Conservation (phyloP, 1,284 basidiomycete genomes). For the Anthracocystis setariae region DNA sequence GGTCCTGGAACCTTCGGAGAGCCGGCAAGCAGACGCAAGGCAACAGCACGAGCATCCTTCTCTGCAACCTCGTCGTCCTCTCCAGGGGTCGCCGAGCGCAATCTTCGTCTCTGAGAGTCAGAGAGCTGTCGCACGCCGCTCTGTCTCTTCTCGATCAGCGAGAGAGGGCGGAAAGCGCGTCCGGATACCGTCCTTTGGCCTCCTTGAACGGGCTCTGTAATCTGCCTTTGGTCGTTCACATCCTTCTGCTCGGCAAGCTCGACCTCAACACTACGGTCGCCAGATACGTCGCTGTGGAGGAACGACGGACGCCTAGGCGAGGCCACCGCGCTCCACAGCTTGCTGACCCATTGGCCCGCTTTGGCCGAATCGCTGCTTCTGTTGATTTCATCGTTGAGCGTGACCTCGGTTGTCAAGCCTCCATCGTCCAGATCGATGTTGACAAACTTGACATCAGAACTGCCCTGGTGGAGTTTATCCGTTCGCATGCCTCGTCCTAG, state of each 20-base stretch:
- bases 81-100: conserved; percentile 35
- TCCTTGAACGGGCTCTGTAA: not conserved
- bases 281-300: conserved; percentile 5
- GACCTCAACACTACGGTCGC: conserved; percentile 30
- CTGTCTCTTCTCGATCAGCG: conserved; percentile 39
- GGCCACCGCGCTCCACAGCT: conserved; percentile 39
- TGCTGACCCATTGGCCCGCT: conserved; percentile 39
- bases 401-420: conserved; percentile 24
- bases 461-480: conserved; percentile 10
- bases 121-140: conserved; percentile 26
- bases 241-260: conserved; percentile 28
- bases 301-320: conserved; percentile 23
- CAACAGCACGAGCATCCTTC: conserved; percentile 42
- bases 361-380: conserved; percentile 10
- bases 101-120: conserved; percentile 14
- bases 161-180: conserved; percentile 32
- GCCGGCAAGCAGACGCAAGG: conserved; percentile 34
- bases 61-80: conserved; percentile 39
- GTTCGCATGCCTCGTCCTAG: conserved; percentile 21
- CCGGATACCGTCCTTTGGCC: conserved; percentile 20
- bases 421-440: conserved; percentile 42
- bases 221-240: not conserved
- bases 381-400: conserved; percentile 6
- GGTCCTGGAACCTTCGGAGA: conserved; percentile 18
- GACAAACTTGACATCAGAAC: conserved; percentile 39